A percentile compares a stretch with the other conserved stretches of the same genome.
phyloP scores from a whole-genome alignment of 805 yeast species.

The Suhomyces vadensis region DNA sequence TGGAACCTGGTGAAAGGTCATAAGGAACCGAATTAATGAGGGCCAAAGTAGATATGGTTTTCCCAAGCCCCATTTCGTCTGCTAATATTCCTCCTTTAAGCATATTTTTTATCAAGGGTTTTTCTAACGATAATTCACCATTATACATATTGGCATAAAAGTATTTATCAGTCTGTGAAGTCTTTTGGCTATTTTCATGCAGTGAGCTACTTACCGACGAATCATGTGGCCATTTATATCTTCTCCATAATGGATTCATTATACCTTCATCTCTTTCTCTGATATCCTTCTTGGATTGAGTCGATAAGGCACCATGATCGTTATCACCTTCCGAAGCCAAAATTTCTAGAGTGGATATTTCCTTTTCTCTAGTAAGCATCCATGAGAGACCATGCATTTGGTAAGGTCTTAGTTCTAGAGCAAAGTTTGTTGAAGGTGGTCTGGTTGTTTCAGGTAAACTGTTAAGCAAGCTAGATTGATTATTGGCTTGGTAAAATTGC shows the following conservation, averaged over 20 bases:
- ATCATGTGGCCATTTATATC: constrained; percentile 70
- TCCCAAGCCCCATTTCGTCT: constrained; percentile 97
- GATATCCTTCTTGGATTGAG: constrained; percentile 27
- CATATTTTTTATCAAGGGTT: constrained; percentile 62
- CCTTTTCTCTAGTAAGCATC: constrained; percentile 83
- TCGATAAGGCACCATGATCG: constrained; percentile 20
- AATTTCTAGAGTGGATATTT: constrained; percentile 45
- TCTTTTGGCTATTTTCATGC: constrained; percentile 1
- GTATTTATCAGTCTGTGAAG: constrained; percentile 14
- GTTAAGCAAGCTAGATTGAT: constrained; percentile 55
- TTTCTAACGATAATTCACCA: constrained; percentile 71
- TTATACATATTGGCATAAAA: constrained; percentile 80
- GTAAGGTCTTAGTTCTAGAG: constrained; percentile 64
- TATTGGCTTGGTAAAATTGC: constrained; percentile 71
- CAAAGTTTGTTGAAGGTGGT: constrained; percentile 48
- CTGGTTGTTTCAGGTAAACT: constrained; percentile 65
- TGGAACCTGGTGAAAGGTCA: constrained; percentile 34
- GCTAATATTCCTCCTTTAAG: constrained; percentile 86
- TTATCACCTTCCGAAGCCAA: constrained; percentile 22
- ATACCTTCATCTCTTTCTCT: constrained; percentile 46
- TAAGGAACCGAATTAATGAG: constrained; percentile 64
- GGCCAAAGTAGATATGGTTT: constrained; percentile 81
- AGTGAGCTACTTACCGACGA: constrained; percentile 30
- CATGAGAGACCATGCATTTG: constrained; percentile 85
- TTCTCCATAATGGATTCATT: constrained; percentile 85